Evolutionary conservation across 345 rosid genomes (phyloP).

Genomic region (Citrus inodora): DNA sequence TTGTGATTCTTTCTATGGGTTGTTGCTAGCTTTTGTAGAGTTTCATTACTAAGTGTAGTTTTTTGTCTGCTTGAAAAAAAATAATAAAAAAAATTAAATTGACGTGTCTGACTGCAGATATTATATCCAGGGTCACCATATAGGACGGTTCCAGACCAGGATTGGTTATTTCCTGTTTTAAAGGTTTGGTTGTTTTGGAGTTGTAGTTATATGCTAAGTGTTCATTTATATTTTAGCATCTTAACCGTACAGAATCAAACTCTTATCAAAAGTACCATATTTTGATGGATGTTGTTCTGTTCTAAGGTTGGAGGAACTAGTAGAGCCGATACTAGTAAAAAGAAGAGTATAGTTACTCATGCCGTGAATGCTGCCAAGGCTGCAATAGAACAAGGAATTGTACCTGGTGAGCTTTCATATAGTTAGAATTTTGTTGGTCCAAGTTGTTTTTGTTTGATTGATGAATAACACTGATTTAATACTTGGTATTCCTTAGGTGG

Average conservation of each 20-base stretch:
- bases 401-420: no score
- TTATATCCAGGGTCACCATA: no score
- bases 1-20: no score
- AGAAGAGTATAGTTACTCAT: slow-evolving; percentile 28
- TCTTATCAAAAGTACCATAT: background rate
- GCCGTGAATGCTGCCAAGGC: slow-evolving; percentile 33
- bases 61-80: no score
- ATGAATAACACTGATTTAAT: no score
- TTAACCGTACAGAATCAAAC: background rate
- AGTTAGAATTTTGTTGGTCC: no score
- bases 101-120: no score
- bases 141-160: no score
- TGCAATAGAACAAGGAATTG: background rate
- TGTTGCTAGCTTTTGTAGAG: no score
- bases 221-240: background rate
- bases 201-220: background rate
- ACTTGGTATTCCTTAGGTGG: slow-evolving; percentile 19
- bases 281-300: background rate
- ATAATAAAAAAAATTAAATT: no score
- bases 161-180: background rate
- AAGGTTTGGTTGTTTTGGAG: slow-evolving; percentile 17
- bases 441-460: no score
- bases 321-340: slow-evolving; percentile 29
- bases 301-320: slow-evolving; percentile 34
- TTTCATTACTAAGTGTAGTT: no score